Percentiles rank a stretch among this genome's conserved stretches.
These are phyloP conservation scores for Ogataea nitratoaversa DNA, from an alignment of 805 yeast species.

Conservation along the genomic window DNA sequence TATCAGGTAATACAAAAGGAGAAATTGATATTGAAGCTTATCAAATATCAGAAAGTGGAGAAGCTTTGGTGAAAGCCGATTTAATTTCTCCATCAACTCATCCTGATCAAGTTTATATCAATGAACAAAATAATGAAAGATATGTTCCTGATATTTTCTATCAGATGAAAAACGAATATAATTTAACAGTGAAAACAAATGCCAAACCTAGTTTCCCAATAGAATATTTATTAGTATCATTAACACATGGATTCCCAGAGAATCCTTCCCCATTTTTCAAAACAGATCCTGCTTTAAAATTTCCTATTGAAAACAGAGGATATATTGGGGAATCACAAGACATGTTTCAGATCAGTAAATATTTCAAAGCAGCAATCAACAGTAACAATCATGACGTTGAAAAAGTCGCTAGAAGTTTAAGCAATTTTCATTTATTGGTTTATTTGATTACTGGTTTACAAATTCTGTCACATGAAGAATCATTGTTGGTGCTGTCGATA, in stretches of 20 bases:
- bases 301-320: slow-evolving; percentile 79
- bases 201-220: slow-evolving; percentile 92
- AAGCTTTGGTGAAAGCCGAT: slow-evolving; percentile 82
- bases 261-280: slow-evolving; percentile 49
- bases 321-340: slow-evolving; percentile 74
- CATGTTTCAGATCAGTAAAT: slow-evolving; percentile 47
- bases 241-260: slow-evolving; percentile 91
- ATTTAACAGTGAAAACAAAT: slow-evolving; percentile 77
- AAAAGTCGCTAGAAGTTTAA: slow-evolving; percentile 24
- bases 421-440: slow-evolving; percentile 75
- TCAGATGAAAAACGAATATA: slow-evolving; percentile 81
- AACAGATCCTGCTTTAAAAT: slow-evolving; percentile 32
- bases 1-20: slow-evolving; percentile 82
- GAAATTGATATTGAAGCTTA: slow-evolving; percentile 89
- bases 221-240: slow-evolving; percentile 80
- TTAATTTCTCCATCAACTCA: slow-evolving; percentile 84
- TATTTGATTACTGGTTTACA: slow-evolving; percentile 50
- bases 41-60: slow-evolving; percentile 85
- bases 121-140: slow-evolving; percentile 64
- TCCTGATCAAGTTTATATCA: slow-evolving; percentile 80
- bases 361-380: slow-evolving; percentile 36
- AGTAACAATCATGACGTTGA: slow-evolving; percentile 20
- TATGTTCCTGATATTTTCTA: slow-evolving; percentile 95
- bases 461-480: slow-evolving; percentile 55
- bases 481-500: slow-evolving; percentile 42